These are phyloP conservation scores for Achaetomiella virescens DNA, from an alignment of 495 filamentous ascomycete species.

Conservation along the genomic window DNA sequence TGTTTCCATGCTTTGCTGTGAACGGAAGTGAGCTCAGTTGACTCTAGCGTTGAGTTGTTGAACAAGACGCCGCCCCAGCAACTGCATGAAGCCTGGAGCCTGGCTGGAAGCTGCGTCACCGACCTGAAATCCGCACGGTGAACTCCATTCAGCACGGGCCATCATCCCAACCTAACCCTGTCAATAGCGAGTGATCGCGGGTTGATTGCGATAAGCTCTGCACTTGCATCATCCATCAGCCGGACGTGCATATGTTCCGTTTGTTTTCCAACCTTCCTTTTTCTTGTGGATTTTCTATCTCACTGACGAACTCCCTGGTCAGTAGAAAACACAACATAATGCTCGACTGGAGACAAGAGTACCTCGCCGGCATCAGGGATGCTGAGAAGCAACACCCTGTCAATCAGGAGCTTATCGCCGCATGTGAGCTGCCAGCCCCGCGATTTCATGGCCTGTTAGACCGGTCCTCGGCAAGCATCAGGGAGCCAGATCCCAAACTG, in stretches of 20 bases:
- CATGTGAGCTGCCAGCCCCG: slow-evolving; percentile 32
- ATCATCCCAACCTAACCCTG: background rate
- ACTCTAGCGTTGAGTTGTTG: background rate
- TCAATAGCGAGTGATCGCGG: background rate
- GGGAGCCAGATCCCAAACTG: slow-evolving; percentile 10
- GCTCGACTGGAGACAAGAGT: slow-evolving; percentile 44
- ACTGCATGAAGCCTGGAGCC: background rate
- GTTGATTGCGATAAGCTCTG: slow-evolving; percentile 1
- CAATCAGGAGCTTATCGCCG: slow-evolving; percentile 40
- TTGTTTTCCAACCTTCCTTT: background rate
- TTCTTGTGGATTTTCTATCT: background rate
- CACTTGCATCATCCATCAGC: slow-evolving; percentile 5
- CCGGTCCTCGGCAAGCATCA: background rate
- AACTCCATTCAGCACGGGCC: background rate
- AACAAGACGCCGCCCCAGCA: no score
- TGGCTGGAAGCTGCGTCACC: no score
- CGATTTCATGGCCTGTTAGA: background rate
- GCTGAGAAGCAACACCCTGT: slow-evolving; percentile 39
- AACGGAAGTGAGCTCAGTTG: background rate
- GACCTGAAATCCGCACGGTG: slow-evolving; percentile 1
- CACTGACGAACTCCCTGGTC: background rate
- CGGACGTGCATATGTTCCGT: background rate
- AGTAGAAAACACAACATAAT: slow-evolving; percentile 20
- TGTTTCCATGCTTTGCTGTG: slow-evolving; percentile 25
- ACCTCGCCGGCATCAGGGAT: slow-evolving; percentile 35